Evolutionary conservation across 202 grass and related monocot genomes (phyloP), one percentile per base, ranked within the genome.

Genomic region (Zoysia matrella): DNA sequence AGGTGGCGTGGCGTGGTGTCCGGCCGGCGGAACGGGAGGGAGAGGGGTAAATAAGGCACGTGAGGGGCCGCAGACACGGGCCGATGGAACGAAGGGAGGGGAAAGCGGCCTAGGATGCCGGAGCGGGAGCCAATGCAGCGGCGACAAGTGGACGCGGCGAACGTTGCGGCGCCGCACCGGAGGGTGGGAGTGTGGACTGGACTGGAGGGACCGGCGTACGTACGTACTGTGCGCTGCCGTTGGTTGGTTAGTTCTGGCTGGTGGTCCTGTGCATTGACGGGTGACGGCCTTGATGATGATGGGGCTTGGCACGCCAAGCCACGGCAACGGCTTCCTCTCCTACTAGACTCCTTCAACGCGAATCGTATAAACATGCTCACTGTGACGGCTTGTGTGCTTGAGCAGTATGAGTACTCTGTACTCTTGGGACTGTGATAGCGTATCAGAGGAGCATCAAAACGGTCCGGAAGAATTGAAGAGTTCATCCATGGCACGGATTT

Each of bases 1-100:
- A 36, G 30, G 30, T 64, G 65, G 50, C 42, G 30, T 64, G 65
- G 50, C 42, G 57, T 1, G 57, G 57, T 30, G 14, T 8, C 69
- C 10, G 47, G 47, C 47, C 1, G 48, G 69, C 40, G 3, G 80
- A 83, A 88, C 80, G 75, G 86, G 80, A 64, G 68, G 86, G 46
- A 67, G 77, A 48, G 65, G 65, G 86, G 77, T 83, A 83, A 88
- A 88, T 79, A 63, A 9, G 82, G 81, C 85, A 85, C 70, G 83
- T 79, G 83, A 70, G 52, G 46, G 57, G 47, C 6, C 40, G 62
- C 87, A 52, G 87, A 41, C 44, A 75, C 68, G 63, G 76, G 42
- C 4, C 41, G 69, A 79, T 10, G 69, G 69, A 72, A 14, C 62
- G 74, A 74, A 36, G 30, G 30, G 30, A 36, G 30, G 30, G 30